These are phyloP conservation scores for Albifimbria verrucaria DNA, from an alignment of 2,329 filamentous ascomycete species.

Conservation along the genomic window DNA sequence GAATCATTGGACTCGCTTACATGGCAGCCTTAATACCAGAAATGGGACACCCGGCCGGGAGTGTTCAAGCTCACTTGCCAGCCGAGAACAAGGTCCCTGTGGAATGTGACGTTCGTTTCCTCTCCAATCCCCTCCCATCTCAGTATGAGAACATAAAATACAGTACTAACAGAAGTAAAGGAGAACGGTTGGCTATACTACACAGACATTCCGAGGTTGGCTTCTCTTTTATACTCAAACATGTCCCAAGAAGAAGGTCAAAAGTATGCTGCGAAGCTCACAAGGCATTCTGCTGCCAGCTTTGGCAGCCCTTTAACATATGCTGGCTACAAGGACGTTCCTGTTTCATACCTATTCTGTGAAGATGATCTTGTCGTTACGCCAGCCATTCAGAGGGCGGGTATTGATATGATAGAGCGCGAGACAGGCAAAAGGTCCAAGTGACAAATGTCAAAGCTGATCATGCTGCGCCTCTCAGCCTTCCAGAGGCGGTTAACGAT, in stretches of 20 bases:
- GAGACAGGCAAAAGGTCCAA: conserved; percentile 33
- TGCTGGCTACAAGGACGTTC: conserved; percentile 35
- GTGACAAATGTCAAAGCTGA: conserved; percentile 31
- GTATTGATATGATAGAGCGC: conserved; percentile 31
- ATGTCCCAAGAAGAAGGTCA: conserved; percentile 20
- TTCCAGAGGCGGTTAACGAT: conserved; percentile 19
- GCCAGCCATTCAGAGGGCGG: conserved; percentile 24
- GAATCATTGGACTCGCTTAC: conserved; percentile 26
- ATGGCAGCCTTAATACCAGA: conserved; percentile 20
- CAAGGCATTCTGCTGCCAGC: conserved; percentile 27
- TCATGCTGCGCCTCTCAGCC: conserved; percentile 27
- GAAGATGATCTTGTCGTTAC: conserved; percentile 14
- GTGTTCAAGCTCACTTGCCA: background rate
- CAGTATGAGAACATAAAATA: too few relatives aligned
- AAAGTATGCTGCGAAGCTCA: conserved; percentile 4
- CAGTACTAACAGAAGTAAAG: conserved; percentile 14
- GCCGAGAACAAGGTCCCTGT: background rate
- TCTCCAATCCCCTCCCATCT: background rate
- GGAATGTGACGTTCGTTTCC: background rate
- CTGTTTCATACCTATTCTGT: conserved; percentile 28
- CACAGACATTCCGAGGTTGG: conserved; percentile 8
- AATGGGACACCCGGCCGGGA: conserved; percentile 12
- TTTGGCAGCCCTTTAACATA: conserved; percentile 33
- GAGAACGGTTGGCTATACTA: conserved; percentile 27
- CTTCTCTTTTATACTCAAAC: conserved; percentile 19